Conservation (phyloP, 2,329 filamentous ascomycete genomes). For the Calonectria pseudoturangicola region DNA sequence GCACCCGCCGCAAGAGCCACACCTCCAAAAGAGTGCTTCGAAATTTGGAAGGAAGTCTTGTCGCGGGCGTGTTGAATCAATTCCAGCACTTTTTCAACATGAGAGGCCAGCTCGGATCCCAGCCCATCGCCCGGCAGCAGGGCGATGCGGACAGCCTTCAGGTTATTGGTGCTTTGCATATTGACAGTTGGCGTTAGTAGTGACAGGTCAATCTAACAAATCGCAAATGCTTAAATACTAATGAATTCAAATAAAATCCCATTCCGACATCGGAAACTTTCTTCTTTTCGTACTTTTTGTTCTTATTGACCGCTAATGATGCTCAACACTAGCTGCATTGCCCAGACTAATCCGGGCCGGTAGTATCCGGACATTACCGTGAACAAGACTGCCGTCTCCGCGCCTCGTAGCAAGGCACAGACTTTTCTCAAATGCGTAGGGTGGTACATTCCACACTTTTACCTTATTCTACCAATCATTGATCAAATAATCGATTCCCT, state of each 20-base stretch:
- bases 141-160: not conserved
- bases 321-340: not conserved
- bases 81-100: not conserved
- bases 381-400: not conserved
- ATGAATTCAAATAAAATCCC: not conserved
- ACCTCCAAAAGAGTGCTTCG: not conserved
- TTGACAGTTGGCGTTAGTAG: not conserved
- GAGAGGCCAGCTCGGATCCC: not conserved
- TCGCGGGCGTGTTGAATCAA: not conserved
- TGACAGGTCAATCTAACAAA: not conserved
- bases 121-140: not conserved
- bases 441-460: too few relatives aligned
- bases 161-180: not conserved
- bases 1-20: not conserved
- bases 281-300: not conserved
- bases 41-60: not conserved
- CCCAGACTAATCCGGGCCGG: not conserved
- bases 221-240: constrained; percentile 10
- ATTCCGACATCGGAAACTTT: constrained; percentile 3
- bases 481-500: too few relatives aligned
- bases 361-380: constrained; percentile 6
- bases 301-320: not conserved
- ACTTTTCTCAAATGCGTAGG: too few relatives aligned
- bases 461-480: too few relatives aligned
- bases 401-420: too few relatives aligned